phyloP scores from a whole-genome alignment of 805 yeast species.

The Barnettozyma botsteinii region DNA sequence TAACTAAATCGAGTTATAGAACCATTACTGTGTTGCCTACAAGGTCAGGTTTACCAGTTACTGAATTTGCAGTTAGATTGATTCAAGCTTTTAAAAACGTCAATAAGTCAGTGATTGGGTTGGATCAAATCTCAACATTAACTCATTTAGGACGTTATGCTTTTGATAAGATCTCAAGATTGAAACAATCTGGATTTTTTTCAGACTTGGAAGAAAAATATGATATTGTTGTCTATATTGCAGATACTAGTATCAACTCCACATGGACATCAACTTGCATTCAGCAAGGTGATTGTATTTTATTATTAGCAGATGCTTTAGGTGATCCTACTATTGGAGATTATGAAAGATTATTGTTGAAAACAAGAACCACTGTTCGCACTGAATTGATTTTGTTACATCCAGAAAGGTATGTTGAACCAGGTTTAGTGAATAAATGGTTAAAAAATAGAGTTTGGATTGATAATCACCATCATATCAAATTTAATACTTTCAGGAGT shows the following conservation, averaged over 20 bases:
- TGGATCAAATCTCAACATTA: slow-evolving; percentile 80
- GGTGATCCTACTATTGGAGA: slow-evolving; percentile 75
- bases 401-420: slow-evolving; percentile 72
- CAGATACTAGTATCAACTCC: slow-evolving; percentile 77
- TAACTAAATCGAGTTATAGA: slow-evolving; percentile 48
- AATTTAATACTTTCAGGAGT: slow-evolving; percentile 40
- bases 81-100: slow-evolving; percentile 66
- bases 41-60: slow-evolving; percentile 75
- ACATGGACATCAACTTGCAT: slow-evolving; percentile 91
- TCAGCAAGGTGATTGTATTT: slow-evolving; percentile 91
- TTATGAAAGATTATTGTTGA: slow-evolving; percentile 69
- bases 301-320: slow-evolving; percentile 79
- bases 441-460: slow-evolving; percentile 84
- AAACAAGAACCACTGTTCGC: slow-evolving; percentile 76
- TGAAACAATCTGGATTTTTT: slow-evolving; percentile 84
- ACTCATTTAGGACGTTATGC: slow-evolving; percentile 86
- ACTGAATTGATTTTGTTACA: slow-evolving; percentile 84
- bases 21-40: slow-evolving; percentile 84
- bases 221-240: slow-evolving; percentile 83
- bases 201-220: slow-evolving; percentile 86
- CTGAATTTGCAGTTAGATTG: slow-evolving; percentile 73
- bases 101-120: slow-evolving; percentile 65
- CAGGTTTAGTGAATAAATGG: slow-evolving; percentile 86
- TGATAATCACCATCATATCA: slow-evolving; percentile 87
- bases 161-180: slow-evolving; percentile 78